Evolutionary conservation across 2,329 filamentous ascomycete genomes (phyloP), one percentile per base, ranked within the genome.

Genomic region (Sclerotiophoma versabilis): DNA sequence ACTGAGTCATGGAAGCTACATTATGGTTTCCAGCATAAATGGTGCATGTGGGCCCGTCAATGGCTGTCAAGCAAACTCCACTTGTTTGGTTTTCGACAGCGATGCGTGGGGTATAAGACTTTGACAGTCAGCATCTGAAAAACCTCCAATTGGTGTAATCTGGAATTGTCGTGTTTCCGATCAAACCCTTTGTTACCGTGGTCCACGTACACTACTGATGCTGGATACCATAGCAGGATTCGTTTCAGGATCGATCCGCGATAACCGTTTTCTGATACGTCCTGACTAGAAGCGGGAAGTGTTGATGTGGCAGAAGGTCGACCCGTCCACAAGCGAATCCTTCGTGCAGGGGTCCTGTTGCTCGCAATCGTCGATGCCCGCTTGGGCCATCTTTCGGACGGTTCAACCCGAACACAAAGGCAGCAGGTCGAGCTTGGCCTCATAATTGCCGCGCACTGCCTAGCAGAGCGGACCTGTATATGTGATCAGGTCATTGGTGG

Each of bases 181-280:
- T n/a, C n/a, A n/a, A n/a, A n/a, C n/a, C n/a, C n/a, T n/a, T n/a
- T n/a, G n/a, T n/a, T n/a, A n/a, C n/a, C n/a, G n/a, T n/a, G n/a
- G n/a, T n/a, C n/a, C n/a, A n/a, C n/a, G n/a, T n/a, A n/a, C n/a
- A n/a, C n/a, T n/a, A n/a, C n/a, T n/a, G n/a, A n/a, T n/a, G n/a
- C n/a, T n/a, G n/a, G n/a, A n/a, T n/a, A n/a, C n/a, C n/a, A n/a
- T n/a, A n/a, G n/a, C 15, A 3, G n/a, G n/a, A 10, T 15, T 15
- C 17, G 27, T 41, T 45, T 44, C 26, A 25, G 11, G 20, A 19
- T 33, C 11, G 26, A 39, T 15, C 39, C 51, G 33, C 20, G 33
- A 45, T 36, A 49, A 39, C 38, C 51, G 45, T 54, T 54, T 54
- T 41, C 8, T 44, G 39, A 54, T 27, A 54, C 10, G 9, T 36